Conservation (phyloP, 2,329 filamentous ascomycete species). For the Nemania abortiva region DNA sequence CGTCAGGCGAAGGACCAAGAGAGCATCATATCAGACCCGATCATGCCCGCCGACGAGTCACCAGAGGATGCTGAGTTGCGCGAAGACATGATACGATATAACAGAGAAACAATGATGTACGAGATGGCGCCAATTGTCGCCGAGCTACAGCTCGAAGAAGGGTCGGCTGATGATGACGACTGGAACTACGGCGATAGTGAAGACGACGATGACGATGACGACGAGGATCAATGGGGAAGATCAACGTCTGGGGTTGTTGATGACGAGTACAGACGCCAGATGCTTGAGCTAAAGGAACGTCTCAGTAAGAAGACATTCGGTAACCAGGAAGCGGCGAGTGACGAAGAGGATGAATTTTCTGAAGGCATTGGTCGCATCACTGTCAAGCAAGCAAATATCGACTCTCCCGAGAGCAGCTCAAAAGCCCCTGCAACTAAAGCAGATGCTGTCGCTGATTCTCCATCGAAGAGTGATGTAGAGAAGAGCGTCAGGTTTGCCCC, state of each 20-base stretch:
- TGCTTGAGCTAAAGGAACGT: conserved; percentile 86
- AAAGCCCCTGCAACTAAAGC: conserved; percentile 43
- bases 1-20: conserved; percentile 68
- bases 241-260: conserved; percentile 75
- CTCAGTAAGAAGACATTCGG: conserved; percentile 60
- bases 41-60: conserved; percentile 80
- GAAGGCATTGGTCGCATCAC: conserved; percentile 56
- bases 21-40: conserved; percentile 59
- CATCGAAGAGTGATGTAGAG: conserved; percentile 36
- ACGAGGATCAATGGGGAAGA: conserved; percentile 80
- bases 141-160: conserved; percentile 86
- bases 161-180: conserved; percentile 67
- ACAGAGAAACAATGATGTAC: conserved; percentile 68
- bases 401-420: not conserved
- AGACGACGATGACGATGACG: conserved; percentile 59
- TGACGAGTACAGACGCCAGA: conserved; percentile 81
- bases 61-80: conserved; percentile 83
- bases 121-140: conserved; percentile 94
- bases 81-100: conserved; percentile 90
- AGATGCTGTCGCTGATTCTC: conserved; percentile 6
- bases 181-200: conserved; percentile 62
- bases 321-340: conserved; percentile 55
- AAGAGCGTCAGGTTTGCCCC: conserved; percentile 51
- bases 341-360: conserved; percentile 54
- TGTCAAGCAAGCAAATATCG: conserved; percentile 50